Evolutionary conservation across 768 basidiomycete genomes (phyloP), one percentile per base, ranked within the genome.

Genomic region (Panus rudis): DNA sequence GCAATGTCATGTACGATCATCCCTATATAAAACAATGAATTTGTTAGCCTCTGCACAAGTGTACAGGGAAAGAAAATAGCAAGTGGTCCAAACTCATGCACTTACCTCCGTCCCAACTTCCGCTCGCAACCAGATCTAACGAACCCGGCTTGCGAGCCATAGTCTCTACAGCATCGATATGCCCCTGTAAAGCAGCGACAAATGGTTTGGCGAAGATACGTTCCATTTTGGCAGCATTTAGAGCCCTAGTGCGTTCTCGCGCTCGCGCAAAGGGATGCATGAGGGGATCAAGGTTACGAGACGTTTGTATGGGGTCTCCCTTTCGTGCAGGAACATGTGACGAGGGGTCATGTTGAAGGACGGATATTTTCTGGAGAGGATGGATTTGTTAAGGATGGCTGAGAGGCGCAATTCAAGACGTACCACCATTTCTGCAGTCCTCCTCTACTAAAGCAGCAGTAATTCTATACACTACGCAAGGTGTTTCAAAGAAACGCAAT

Each of bases 181-280:
- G 96, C 2, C 96, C 96, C 47, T 96, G 93, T 38, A 99, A 61
- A 41, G 79, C 75, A 27, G 78, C 89, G 13, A 99, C 71, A 55
- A 98, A 98, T 0, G 96, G 96, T 55, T 96, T 97, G n/a, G 96
- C 83, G 58, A 98, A 97, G 67, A 99, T 90, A 46, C 89, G 72
- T 40, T 97, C 94, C 75, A 99, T 88, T 68, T 99, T 99, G 12
- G 85, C 86, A 2, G 96, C 96, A 50, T 92, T 94, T 35, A 97
- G 61, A 2, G 96, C 96, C 46, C 96, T 81, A 16, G 80, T 92
- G 26, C 94, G 88, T 67, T 99, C 96, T 40, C 96, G 70, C 4
- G 92, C 86, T 17, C 86, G 82, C 0, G 92, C 75, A 61, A 99
- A 97, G 3, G 96, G 96, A 57, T 99, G 96, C 64, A 91, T 81